phyloP scores from a whole-genome alignment of 2,329 filamentous ascomycete species.

The Fusarium devonianum region DNA sequence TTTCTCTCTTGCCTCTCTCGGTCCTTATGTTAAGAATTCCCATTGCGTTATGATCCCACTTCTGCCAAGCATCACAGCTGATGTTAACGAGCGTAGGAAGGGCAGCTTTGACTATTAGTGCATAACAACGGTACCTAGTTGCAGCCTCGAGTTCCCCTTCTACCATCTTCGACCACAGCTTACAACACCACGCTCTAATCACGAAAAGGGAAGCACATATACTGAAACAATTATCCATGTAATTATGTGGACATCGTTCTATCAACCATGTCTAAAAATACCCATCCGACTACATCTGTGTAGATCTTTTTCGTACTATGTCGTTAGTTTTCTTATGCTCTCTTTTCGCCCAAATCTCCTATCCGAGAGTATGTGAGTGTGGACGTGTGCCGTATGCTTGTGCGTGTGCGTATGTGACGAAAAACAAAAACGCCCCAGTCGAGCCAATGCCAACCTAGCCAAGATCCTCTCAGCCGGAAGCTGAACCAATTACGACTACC shows the following conservation, averaged over 20 bases:
- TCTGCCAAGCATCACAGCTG: not conserved
- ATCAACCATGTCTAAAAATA: slow-evolving; percentile 35
- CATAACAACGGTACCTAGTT: too few relatives aligned
- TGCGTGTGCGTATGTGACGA: slow-evolving; percentile 18
- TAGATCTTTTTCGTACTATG: slow-evolving; percentile 42
- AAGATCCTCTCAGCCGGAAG: slow-evolving; percentile 9
- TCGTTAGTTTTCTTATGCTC: slow-evolving; percentile 35
- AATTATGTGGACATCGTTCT: slow-evolving; percentile 38
- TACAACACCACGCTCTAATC: too few relatives aligned
- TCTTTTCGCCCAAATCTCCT: slow-evolving; percentile 24
- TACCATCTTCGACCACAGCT: too few relatives aligned
- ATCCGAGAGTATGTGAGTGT: slow-evolving; percentile 20
- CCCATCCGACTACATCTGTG: slow-evolving; percentile 36
- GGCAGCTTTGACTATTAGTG: not conserved
- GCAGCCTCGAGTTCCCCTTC: too few relatives aligned
- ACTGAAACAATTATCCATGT: slow-evolving; percentile 34
- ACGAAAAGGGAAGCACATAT: too few relatives aligned
- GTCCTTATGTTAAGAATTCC: too few relatives aligned
- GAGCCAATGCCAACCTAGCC: slow-evolving; percentile 18
- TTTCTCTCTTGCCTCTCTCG: too few relatives aligned
- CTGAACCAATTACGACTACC: slow-evolving; percentile 7
- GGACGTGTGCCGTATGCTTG: not conserved
- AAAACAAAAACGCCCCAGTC: slow-evolving; percentile 10
- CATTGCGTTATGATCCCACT: too few relatives aligned
- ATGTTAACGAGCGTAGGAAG: slow-evolving; percentile 1